Evolutionary conservation across 306 rosid species (phyloP), one percentile per base, ranked within the genome.

Genomic region (Castanea sativa): DNA sequence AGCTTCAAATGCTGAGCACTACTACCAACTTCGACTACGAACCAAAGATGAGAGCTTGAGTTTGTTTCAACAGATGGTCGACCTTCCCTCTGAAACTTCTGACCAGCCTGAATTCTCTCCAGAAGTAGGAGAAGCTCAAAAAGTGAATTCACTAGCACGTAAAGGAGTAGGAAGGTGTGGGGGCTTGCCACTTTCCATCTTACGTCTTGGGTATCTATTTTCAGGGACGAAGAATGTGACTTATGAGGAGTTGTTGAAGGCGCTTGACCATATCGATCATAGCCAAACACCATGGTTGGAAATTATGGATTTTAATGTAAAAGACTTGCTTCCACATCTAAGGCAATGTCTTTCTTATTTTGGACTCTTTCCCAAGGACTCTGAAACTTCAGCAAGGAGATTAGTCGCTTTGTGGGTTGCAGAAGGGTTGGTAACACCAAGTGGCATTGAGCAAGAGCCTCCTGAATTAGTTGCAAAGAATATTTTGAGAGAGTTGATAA

Each of bases 301-400:
- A 9, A 45, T 2, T 3, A 9, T 45, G 15, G 52, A 2, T 2
- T 2, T 11, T 2, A 0, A 11, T 2, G 52, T 0, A 45, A 11
- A 45, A 45, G 52, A 45, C 15, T 45, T 45, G 1, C 52, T 0
- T 0, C 52, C 4, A 45, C 52, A 10, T 45, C 15, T 11, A 9
- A 45, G 14, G 14, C 1, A 45, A 45, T 45, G 52, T 45, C 52
- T 80, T 16, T 80, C 51, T 53, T 64, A 63, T 78, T 77, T 72
- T 5, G 5, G 23, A 43, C n/a, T 38, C 16, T 82, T 82, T 23
- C 64, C 82, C 1, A 5, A 12, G 4, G 49, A 82, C 78, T 73
- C 19, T 51, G 79, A 76, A 67, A 63, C 77, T 59, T 71, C 85
- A 2, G 63, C 55, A 2, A 63, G 85, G 74, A 82, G 79, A 56